Base-by-base conservation (phyloP, 202 grass and related monocot species). In the Zizania palustris region DNA sequence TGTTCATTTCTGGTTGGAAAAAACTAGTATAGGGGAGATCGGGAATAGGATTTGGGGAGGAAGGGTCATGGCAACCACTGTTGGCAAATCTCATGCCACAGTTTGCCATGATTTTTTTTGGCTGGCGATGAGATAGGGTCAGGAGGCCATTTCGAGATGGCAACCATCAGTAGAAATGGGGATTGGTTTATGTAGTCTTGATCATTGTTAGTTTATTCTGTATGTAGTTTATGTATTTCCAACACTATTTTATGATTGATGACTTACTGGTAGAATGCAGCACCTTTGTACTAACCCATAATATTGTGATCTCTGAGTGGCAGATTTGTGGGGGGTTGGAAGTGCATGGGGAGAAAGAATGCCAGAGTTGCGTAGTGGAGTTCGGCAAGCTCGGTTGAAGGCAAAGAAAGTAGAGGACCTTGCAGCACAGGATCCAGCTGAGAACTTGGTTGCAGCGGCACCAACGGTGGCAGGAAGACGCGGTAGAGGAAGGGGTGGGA, bases 291-390 rank as follows among this genome's bases (percentile, higher is more conserved):
- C 46, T 84, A 22, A 65, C 41, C 5, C 12, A 22, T 45, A 15
- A 2, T 18, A 7, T 36, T 75, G 63, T 74, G 19, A 18, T 42
- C 84, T 79, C 64, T 0, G 34, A 11, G n/a, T 44, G 63, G 51
- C 75, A 88, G 85, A 84, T 88, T 88, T 5, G 34, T 75, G 69
- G 72, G 85, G 12, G 69, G 61, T 73, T 38, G 83, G 75, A 93
- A 83, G 91, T 97, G 94, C 83, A 97, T 97, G 94, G 94, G 91
- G 80, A 89, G 84, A 78, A 88, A 93, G 85, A 84, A 97, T 97
- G 94, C 94, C 94, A 83, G 91, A 97, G 85, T 76, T 93, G 89
- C 89, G 91, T 93, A 94, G 89, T 59, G 94, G 94, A 89, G 87
- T 88, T 20, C 89, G 91, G 19, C 94, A 93, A 88, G 86, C 86